Percentiles rank a stretch among this genome's conserved stretches.
Conservation (phyloP, 1,284 basidiomycete species). For the Ganoderma lingzhi region DNA sequence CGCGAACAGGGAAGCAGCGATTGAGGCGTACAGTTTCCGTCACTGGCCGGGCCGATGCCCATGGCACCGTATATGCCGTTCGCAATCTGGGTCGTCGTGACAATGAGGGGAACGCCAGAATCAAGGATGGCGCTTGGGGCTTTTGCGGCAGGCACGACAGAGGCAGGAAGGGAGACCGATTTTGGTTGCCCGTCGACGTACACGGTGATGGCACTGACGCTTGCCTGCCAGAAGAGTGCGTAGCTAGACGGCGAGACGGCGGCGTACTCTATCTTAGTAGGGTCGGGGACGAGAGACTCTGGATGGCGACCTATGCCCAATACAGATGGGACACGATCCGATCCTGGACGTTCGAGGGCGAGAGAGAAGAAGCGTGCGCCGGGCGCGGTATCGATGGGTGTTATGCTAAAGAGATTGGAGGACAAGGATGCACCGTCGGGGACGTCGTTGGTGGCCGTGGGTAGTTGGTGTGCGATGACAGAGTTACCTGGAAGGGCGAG, state of each 20-base stretch:
- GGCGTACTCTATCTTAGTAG: constrained; percentile 61
- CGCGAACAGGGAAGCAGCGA: constrained; percentile 8
- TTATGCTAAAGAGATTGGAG: constrained; percentile 73
- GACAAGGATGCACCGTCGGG: constrained; percentile 70
- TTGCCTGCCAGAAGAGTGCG: constrained; percentile 66
- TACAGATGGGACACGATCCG: constrained; percentile 57
- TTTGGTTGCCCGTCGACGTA: constrained; percentile 57
- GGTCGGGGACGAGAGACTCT: constrained; percentile 54
- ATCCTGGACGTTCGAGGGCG: constrained; percentile 72
- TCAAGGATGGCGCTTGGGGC: constrained; percentile 72
- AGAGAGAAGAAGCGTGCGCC: constrained; percentile 69
- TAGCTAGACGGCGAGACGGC: constrained; percentile 49
- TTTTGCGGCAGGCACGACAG: constrained; percentile 34
- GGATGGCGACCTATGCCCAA: constrained; percentile 77
- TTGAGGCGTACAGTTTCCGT: constrained; percentile 66
- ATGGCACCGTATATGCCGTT: constrained; percentile 83
- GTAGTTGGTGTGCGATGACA: constrained; percentile 58
- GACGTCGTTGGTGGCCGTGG: constrained; percentile 52
- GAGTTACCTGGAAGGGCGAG: constrained; percentile 75
- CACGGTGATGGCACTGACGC: constrained; percentile 63
- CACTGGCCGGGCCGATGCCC: constrained; percentile 61
- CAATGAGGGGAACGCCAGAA: constrained; percentile 70
- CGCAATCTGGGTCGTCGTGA: constrained; percentile 65
- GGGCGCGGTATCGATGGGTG: constrained; percentile 58
- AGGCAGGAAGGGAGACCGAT: constrained; percentile 46